These are phyloP conservation scores for Crithidia fasciculata DNA, from an alignment of 208 protist species.

Conservation along the genomic window DNA sequence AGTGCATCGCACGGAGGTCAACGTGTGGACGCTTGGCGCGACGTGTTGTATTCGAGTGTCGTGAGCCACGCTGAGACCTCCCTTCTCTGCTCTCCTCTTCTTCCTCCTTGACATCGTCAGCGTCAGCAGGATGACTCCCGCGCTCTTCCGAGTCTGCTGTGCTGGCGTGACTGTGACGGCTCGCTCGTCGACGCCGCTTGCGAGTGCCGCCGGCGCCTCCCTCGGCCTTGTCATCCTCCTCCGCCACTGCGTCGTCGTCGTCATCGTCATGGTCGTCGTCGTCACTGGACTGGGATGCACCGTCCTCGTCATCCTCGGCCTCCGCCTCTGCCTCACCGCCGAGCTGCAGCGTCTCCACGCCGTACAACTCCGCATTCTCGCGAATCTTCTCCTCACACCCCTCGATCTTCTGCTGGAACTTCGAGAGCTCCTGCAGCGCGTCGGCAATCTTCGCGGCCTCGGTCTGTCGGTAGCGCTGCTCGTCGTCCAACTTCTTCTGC, in stretches of 20 bases:
- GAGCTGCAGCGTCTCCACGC: constrained; percentile 76
- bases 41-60: background rate
- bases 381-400: constrained; percentile 86
- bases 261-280: constrained; percentile 33
- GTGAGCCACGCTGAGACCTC: too few relatives aligned
- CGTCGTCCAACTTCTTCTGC: constrained; percentile 80
- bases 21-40: constrained; percentile 14
- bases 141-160: constrained; percentile 1
- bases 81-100: constrained; percentile 3
- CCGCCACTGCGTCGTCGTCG: constrained; percentile 10
- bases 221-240: background rate
- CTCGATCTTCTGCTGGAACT: constrained; percentile 91
- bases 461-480: constrained; percentile 81
- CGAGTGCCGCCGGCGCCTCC: background rate
- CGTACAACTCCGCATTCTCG: constrained; percentile 89
- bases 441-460: constrained; percentile 81
- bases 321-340: constrained; percentile 33
- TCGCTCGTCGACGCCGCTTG: background rate
- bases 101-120: constrained; percentile 12
- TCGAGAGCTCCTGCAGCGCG: constrained; percentile 78
- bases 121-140: constrained; percentile 2
- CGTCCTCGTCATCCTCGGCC: constrained; percentile 27
- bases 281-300: constrained; percentile 19
- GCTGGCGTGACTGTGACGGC: constrained; percentile 16
- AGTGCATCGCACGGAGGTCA: constrained; percentile 61